Evolutionary conservation across 345 rosid genomes (phyloP), one percentile per base, ranked within the genome.

Genomic region (Gossypium mustelinum): DNA sequence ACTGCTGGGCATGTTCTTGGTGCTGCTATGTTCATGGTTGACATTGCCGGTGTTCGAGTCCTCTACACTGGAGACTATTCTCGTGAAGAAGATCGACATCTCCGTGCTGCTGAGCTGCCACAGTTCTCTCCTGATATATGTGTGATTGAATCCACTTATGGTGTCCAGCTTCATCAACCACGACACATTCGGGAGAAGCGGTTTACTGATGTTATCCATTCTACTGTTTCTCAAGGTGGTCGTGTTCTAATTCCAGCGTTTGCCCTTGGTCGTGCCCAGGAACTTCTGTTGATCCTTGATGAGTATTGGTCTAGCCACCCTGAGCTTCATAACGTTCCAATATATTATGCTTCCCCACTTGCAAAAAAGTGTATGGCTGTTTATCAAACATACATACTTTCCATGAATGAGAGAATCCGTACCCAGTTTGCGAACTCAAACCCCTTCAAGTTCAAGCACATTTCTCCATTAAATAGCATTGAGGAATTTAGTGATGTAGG

Each of bases 11-110:
- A 94, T 77, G 97, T 94, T 60, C 97, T 94, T 71, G 98, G 98
- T 72, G 98, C 98, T 81, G 97, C 97, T 57, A 94, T 92, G 98
- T 94, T 94, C 76, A 94, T 94, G 97, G 98, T 92, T 34, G 97
- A 94, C 76, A 85, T 94, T 76, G 97, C 98, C 7, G 89, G 97
- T 78, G 97, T 94, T 22, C 90, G 95, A 68, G 87, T 89, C 64
- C 97, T 94, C 72, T 94, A 94, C 74, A 92, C 97, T 22, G 98
- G 98, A 52, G 98, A 94, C 58, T 94, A 94, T 71, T 94, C 98
- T 47, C 90, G 97, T 14, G 97, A 92, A 83, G 98, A 94, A 84
- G 97, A 92, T 79, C 79, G 97, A 59, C 98, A 94, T 88, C 92
- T 94, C 68, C 87, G 89, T 72, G 95, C 97, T 76, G 97, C 98